Evolutionary conservation across 495 filamentous ascomycete species (phyloP).

Genomic region (Penicillium robsamsonii): DNA sequence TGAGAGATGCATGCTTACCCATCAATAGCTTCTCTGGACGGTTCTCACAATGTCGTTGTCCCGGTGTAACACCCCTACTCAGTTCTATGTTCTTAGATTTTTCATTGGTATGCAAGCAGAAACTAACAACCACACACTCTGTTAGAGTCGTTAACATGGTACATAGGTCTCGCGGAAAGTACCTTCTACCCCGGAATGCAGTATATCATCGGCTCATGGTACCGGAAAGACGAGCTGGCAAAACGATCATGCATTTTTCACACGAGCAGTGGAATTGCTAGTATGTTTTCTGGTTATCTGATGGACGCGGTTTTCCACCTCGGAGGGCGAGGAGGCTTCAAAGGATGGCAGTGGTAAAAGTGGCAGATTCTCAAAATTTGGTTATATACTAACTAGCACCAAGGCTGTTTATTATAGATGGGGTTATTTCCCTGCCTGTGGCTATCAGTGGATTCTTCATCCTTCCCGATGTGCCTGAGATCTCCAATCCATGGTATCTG

Average conservation of each 20-base stretch:
- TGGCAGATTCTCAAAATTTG: neutral
- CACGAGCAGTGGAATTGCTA: slow-evolving; percentile 50
- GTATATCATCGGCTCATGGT: slow-evolving; percentile 49
- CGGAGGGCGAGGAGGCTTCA: slow-evolving; percentile 47
- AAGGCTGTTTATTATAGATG: slow-evolving; percentile 46
- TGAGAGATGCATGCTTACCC: neutral
- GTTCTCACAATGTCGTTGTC: slow-evolving; percentile 50
- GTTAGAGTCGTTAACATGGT: slow-evolving; percentile 32
- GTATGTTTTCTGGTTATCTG: slow-evolving; percentile 59
- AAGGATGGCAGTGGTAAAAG: slow-evolving; percentile 45
- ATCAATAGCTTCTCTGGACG: slow-evolving; percentile 51
- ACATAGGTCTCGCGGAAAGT: slow-evolving; percentile 42
- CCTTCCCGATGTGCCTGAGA: slow-evolving; percentile 60
- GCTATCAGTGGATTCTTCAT: slow-evolving; percentile 57
- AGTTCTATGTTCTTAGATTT: slow-evolving; percentile 58
- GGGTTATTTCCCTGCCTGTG: slow-evolving; percentile 46
- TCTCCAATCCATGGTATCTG: slow-evolving; percentile 53
- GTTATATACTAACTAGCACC: neutral
- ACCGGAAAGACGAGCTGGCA: slow-evolving; percentile 55
- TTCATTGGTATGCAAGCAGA: slow-evolving; percentile 49
- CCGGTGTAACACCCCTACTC: slow-evolving; percentile 43
- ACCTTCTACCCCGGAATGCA: slow-evolving; percentile 49
- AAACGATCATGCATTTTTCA: slow-evolving; percentile 64
- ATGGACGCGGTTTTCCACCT: slow-evolving; percentile 54
- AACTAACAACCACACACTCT: slow-evolving; percentile 14